Evolutionary conservation across 768 basidiomycete genomes (phyloP).

Genomic region (Imleria badia): DNA sequence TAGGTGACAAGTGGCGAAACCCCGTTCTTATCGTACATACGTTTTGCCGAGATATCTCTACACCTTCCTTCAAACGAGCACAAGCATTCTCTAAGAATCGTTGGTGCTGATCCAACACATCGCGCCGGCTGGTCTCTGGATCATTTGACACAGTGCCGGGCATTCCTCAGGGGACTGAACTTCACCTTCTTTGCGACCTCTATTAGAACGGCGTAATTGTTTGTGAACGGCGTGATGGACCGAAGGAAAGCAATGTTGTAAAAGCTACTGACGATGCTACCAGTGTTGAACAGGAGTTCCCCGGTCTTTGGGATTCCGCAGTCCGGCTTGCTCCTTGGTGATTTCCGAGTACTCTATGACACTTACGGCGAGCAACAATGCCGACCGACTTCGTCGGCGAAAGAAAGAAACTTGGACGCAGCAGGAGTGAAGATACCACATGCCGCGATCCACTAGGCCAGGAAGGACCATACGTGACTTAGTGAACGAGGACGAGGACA

Average conservation of each 20-base stretch:
- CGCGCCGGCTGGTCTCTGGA: constrained; percentile 85
- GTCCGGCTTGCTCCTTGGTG: constrained; percentile 80
- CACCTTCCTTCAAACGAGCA: constrained; percentile 64
- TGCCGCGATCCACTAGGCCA: too few species aligned
- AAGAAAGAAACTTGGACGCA: too few species aligned
- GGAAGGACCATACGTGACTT: too few species aligned
- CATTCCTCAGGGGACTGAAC: constrained; percentile 97
- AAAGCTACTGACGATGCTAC: constrained; percentile 98
- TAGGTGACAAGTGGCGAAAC: constrained; percentile 87
- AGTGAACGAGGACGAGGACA: too few species aligned
- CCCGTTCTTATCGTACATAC: too few species aligned
- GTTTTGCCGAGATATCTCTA: too few species aligned
- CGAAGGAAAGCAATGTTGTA: constrained; percentile 88
- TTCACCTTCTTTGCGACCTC: constrained; percentile 88
- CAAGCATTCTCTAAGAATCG: constrained; percentile 82
- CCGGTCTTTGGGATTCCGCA: constrained; percentile 64
- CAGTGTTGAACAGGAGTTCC: constrained; percentile 88
- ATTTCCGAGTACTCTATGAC: constrained; percentile 99
- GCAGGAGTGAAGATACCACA: too few species aligned
- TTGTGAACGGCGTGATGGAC: constrained; percentile 77
- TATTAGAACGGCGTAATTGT: constrained; percentile 78
- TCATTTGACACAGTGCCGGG: constrained; percentile 90
- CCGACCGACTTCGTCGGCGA: constrained; percentile 95
- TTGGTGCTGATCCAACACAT: constrained; percentile 84
- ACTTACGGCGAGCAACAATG: constrained; percentile 82